Percentiles rank a stretch among this genome's conserved stretches.
phyloP scores from a whole-genome alignment of 1,284 basidiomycete species.

The Apiotrichum akiyoshidainum region DNA sequence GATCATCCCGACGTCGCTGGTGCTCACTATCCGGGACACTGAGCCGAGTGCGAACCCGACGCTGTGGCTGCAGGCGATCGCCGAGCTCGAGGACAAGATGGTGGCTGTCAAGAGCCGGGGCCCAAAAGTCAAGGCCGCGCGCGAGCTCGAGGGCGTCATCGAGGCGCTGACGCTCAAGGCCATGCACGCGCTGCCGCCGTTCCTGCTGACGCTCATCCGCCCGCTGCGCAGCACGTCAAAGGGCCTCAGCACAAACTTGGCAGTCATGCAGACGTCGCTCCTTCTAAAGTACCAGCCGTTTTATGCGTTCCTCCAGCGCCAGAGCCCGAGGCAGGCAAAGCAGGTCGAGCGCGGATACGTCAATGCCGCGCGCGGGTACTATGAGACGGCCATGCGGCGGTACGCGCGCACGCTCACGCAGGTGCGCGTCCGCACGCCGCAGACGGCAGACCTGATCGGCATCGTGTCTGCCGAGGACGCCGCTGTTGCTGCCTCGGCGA shows the following conservation, averaged over 20 bases:
- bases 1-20: slow-evolving; percentile 74
- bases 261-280: slow-evolving; percentile 83
- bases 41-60: slow-evolving; percentile 63
- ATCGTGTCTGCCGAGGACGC: slow-evolving; percentile 35
- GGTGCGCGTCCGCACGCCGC: slow-evolving; percentile 61
- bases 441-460: slow-evolving; percentile 44
- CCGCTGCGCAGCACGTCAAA: slow-evolving; percentile 68
- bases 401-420: slow-evolving; percentile 77
- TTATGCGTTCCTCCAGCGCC: slow-evolving; percentile 79
- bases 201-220: slow-evolving; percentile 77
- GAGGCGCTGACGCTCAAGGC: slow-evolving; percentile 84
- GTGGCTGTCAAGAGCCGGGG: slow-evolving; percentile 64
- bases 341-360: slow-evolving; percentile 89
- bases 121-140: slow-evolving; percentile 70
- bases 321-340: slow-evolving; percentile 74
- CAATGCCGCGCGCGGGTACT: slow-evolving; percentile 80
- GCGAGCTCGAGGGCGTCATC: slow-evolving; percentile 73
- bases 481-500: slow-evolving; percentile 21
- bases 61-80: slow-evolving; percentile 74
- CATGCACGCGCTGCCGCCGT: slow-evolving; percentile 79
- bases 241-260: slow-evolving; percentile 79
- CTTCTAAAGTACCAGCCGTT: slow-evolving; percentile 80
- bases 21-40: slow-evolving; percentile 76
- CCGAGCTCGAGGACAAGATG: slow-evolving; percentile 73
- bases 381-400: slow-evolving; percentile 90